Evolutionary conservation across 345 rosid genomes (phyloP).

Genomic region (Dipteronia sinensis): DNA sequence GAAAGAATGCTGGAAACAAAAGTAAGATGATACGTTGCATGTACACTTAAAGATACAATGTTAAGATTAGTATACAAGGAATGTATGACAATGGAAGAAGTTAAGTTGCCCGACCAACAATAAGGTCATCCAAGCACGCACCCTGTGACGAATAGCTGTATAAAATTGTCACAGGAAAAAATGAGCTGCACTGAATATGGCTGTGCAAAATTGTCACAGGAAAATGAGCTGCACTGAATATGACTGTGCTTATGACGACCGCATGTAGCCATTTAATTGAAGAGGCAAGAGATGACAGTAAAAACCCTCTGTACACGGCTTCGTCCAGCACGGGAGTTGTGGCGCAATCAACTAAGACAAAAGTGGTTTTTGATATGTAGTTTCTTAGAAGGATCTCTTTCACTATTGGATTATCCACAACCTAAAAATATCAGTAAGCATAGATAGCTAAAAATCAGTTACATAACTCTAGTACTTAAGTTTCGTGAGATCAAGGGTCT

Average conservation of each 20-base stretch:
- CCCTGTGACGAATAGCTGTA: constrained; percentile 68
- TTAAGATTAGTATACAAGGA: constrained; percentile 60
- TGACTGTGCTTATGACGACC: too few relatives aligned
- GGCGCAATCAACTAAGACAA: too few relatives aligned
- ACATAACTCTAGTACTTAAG: not conserved
- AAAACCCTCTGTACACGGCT: too few relatives aligned
- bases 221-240: too few relatives aligned
- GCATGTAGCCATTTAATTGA: too few relatives aligned
- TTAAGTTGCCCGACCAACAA: constrained; percentile 74
- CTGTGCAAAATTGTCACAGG: too few relatives aligned
- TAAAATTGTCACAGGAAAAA: too few relatives aligned
- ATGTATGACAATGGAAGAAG: constrained; percentile 61
- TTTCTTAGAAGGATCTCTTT: constrained; percentile 61
- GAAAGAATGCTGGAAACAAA: too few relatives aligned
- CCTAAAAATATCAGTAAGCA: constrained; percentile 35
- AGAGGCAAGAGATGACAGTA: too few relatives aligned
- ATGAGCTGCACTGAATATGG: too few relatives aligned
- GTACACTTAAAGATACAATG: constrained; percentile 29
- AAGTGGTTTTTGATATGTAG: constrained; percentile 44
- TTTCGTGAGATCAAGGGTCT: not conserved
- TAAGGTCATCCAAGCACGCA: constrained; percentile 69
- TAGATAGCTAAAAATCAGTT: not conserved
- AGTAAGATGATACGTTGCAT: not conserved
- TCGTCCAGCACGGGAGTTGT: too few relatives aligned
- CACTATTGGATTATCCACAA: constrained; percentile 44